Percentiles rank a stretch among this genome's conserved stretches.
phyloP scores from a whole-genome alignment of 805 yeast species.

The Starmera caribaea region DNA sequence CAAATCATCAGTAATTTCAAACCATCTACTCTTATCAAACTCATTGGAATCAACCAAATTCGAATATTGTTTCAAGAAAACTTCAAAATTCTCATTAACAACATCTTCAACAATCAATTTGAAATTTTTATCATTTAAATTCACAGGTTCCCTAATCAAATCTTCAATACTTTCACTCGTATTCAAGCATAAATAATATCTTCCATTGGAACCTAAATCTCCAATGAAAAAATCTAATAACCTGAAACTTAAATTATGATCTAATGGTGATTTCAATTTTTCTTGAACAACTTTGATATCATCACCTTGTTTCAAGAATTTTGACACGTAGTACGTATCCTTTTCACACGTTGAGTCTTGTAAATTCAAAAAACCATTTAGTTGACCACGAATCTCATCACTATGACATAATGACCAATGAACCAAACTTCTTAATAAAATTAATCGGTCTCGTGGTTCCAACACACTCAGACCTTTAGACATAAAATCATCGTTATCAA shows the following conservation, averaged over 20 bases:
- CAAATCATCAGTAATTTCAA: slow-evolving; percentile 14
- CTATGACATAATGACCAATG: slow-evolving; percentile 15
- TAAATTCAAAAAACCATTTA: slow-evolving; percentile 5
- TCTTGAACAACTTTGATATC: slow-evolving; percentile 8
- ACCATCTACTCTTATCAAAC: slow-evolving; percentile 14
- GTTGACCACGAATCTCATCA: slow-evolving; percentile 8
- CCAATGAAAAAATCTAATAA: slow-evolving; percentile 18
- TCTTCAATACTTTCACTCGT: slow-evolving; percentile 9
- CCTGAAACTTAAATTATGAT: slow-evolving; percentile 13
- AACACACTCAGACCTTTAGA: slow-evolving; percentile 9
- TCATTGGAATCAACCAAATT: not conserved
- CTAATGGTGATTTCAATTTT: slow-evolving; percentile 11
- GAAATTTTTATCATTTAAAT: slow-evolving; percentile 14
- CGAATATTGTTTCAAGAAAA: not conserved
- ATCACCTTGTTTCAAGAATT: slow-evolving; percentile 15
- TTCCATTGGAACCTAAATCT: slow-evolving; percentile 16
- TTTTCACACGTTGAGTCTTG: slow-evolving; percentile 14
- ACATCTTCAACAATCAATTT: slow-evolving; percentile 18
- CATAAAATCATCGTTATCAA: slow-evolving; percentile 12
- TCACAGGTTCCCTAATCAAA: slow-evolving; percentile 3
- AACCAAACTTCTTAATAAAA: slow-evolving; percentile 12
- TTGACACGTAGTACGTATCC: slow-evolving; percentile 16
- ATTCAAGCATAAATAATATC: slow-evolving; percentile 14
- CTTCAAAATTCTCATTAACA: slow-evolving; percentile 6
- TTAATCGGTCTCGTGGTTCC: slow-evolving; percentile 14